Evolutionary conservation across 2,329 filamentous ascomycete species (phyloP), one percentile per base, ranked within the genome.

Genomic region (Fusarium sp.): DNA sequence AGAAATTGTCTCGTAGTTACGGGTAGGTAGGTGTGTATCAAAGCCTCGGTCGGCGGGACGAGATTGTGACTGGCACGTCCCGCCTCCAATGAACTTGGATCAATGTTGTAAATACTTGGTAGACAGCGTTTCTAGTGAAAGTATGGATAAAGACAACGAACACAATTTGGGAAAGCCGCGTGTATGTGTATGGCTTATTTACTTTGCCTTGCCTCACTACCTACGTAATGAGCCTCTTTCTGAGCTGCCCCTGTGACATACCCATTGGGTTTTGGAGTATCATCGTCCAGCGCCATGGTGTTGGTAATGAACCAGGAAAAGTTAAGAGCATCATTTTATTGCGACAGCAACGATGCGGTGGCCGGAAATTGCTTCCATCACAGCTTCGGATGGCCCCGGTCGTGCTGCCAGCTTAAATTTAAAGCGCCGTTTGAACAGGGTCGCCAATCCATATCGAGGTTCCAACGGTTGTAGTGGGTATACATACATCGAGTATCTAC

Each of bases 311-410:
- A 49, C 65, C 45, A 53, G 45, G 44, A 46, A 36, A 51, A 25
- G 44, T 49, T 46, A 45, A 65, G 48, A 53, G 53, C 45, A 63
- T 67, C 38, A 48, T 60, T 57, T 53, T 31, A 68, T 52, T 59
- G 45, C 65, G 56, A 70, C 49, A 54, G 51, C 65, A 64, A 67
- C 63, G 55, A 68, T 57, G 50, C 55, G 62, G 62, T 50, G 32
- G 39, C 49, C 66, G 67, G 67, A 70, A 58, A 70, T 70, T 70
- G 55, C 66, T 56, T 51, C 42, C 49, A 64, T 58, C 41, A 43
- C 36, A 52, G 51, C 53, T 41, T 63, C 53, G 50, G 31, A 53
- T 31, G 25, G 47, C 49, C 54, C 47, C 54, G 55, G 25, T 56
- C 48, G 23, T 51, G 56, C 54, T 44, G 52, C 46, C 49, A 65